Evolutionary conservation across 805 yeast genomes (phyloP).

Genomic region (Pichia exigua): DNA sequence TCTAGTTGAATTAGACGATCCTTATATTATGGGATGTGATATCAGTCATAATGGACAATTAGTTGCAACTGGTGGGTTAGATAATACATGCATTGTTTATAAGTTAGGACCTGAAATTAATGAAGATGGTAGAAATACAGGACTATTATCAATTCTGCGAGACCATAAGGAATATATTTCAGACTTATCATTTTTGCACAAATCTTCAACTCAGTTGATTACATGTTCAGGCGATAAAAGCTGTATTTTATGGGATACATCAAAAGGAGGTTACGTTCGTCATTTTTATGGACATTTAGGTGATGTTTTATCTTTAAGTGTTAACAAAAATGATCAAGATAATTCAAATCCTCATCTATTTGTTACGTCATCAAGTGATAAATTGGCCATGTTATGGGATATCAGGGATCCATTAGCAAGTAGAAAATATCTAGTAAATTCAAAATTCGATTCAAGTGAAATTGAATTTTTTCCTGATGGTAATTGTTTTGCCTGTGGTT

Average conservation of each 20-base stretch:
- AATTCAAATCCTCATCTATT: constrained; percentile 29
- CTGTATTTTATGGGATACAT: constrained; percentile 71
- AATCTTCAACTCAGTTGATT: constrained; percentile 40
- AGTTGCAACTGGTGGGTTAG: constrained; percentile 78
- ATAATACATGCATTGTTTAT: constrained; percentile 70
- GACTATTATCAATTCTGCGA: constrained; percentile 47
- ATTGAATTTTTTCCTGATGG: constrained; percentile 64
- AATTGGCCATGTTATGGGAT: constrained; percentile 63
- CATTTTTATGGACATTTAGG: constrained; percentile 63
- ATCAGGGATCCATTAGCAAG: constrained; percentile 34
- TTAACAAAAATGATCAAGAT: constrained; percentile 14
- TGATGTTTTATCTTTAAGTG: constrained; percentile 51
- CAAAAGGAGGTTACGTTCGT: constrained; percentile 43
- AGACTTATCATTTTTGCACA: constrained; percentile 56
- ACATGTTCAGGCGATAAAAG: constrained; percentile 83
- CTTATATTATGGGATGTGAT: constrained; percentile 74
- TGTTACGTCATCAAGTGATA: constrained; percentile 62
- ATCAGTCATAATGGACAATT: constrained; percentile 56
- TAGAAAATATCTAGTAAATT: constrained; percentile 41
- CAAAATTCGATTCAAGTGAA: constrained; percentile 52
- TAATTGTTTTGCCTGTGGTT: constrained; percentile 61
- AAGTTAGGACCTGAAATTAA: constrained; percentile 24
- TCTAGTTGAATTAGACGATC: constrained; percentile 65
- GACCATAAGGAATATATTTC: constrained; percentile 83
- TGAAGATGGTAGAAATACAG: constrained; percentile 10